phyloP scores from a whole-genome alignment of 2,329 filamentous ascomycete species.

The Peltaster fructicola region DNA sequence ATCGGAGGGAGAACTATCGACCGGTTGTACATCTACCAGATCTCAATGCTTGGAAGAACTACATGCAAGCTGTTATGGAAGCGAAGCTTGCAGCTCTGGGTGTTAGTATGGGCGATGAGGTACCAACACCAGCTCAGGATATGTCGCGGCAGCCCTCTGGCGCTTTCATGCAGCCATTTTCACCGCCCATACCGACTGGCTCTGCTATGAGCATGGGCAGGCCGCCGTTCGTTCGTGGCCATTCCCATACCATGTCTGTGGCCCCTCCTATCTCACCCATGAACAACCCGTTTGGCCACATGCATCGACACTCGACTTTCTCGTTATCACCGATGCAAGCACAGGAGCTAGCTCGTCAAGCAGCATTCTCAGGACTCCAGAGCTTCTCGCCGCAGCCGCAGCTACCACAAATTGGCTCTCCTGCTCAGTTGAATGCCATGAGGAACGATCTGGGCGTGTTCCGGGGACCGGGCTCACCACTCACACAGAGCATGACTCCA shows the following conservation, averaged over 20 bases:
- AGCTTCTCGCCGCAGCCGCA: conserved; percentile 6
- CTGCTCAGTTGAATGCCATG: conserved; percentile 22
- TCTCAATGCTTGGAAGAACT: conserved; percentile 55
- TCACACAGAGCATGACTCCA: conserved; percentile 20
- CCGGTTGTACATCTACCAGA: conserved; percentile 60
- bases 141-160: conserved; percentile 56
- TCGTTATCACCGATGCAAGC: conserved; percentile 10
- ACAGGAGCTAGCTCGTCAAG: conserved; percentile 4
- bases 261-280: conserved; percentile 57
- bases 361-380: conserved; percentile 5
- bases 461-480: conserved; percentile 42
- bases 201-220: conserved; percentile 51
- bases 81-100: conserved; percentile 84
- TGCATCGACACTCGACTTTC: conserved; percentile 55
- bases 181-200: conserved; percentile 62
- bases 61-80: conserved; percentile 69
- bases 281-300: conserved; percentile 37
- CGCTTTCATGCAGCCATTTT: conserved; percentile 61
- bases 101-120: conserved; percentile 62
- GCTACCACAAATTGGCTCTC: conserved; percentile 26
- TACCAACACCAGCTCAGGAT: conserved; percentile 32
- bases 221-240: conserved; percentile 16
- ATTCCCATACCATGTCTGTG: conserved; percentile 41
- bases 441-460: conserved; percentile 12
- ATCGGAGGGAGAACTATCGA: conserved; percentile 35